Conservation (phyloP, 1,284 basidiomycete species). For the Marasmius tenuissimus region DNA sequence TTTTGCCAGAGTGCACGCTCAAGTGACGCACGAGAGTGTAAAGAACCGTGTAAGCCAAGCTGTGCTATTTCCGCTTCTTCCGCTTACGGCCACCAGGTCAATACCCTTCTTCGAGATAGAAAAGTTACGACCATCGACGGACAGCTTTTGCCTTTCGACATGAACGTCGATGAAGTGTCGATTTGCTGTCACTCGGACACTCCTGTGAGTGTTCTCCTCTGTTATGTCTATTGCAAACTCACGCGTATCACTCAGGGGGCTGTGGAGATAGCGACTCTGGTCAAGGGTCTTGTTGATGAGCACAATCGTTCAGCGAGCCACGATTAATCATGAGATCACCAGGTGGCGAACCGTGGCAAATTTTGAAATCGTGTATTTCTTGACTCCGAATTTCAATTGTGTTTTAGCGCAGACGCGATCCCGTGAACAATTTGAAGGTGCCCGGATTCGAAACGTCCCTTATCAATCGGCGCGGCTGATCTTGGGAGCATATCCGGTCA, state of each 20-base stretch:
- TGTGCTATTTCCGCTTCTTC: background rate
- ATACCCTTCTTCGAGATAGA: slow-evolving; percentile 39
- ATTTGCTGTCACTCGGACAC: slow-evolving; percentile 70
- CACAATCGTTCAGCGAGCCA: slow-evolving; percentile 35
- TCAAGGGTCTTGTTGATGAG: slow-evolving; percentile 51
- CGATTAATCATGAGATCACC: background rate
- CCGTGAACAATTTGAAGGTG: too few relatives aligned
- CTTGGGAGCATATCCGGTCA: too few relatives aligned
- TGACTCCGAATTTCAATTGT: background rate
- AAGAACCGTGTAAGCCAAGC: slow-evolving; percentile 38
- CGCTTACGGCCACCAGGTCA: slow-evolving; percentile 33
- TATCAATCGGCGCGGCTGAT: too few relatives aligned
- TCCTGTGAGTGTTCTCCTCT: slow-evolving; percentile 39
- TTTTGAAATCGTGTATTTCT: background rate
- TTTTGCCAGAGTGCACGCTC: slow-evolving; percentile 46
- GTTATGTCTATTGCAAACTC: background rate
- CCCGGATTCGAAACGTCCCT: too few relatives aligned
- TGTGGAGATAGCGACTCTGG: slow-evolving; percentile 46
- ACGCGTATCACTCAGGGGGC: slow-evolving; percentile 39
- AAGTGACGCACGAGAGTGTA: slow-evolving; percentile 42
- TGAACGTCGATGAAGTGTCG: slow-evolving; percentile 47
- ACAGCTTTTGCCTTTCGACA: slow-evolving; percentile 40
- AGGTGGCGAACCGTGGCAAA: background rate
- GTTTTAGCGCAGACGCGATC: too few relatives aligned
- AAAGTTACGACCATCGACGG: slow-evolving; percentile 48